Conservation (phyloP, 2,329 filamentous ascomycete species). For the Cladosporium sp. region DNA sequence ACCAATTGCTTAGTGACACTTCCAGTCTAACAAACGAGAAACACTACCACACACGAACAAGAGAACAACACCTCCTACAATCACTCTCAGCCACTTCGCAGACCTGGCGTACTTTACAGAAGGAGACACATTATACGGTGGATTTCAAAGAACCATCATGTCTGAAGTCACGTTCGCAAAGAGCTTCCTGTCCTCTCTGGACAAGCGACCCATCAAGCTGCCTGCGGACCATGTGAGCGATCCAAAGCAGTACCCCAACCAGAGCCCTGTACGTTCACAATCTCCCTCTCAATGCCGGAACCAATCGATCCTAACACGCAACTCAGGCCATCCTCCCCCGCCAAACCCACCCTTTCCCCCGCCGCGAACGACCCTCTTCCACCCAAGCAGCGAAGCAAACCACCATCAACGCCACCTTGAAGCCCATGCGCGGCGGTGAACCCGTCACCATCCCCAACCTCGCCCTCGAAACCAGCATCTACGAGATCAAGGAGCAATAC, state of each 20-base stretch:
- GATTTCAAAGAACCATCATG: conserved; percentile 59
- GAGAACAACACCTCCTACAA: background rate
- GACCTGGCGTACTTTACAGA: conserved; percentile 12
- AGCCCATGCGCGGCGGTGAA: conserved; percentile 68
- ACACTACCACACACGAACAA: background rate
- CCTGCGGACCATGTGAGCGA: conserved; percentile 89
- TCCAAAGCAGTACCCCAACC: conserved; percentile 68
- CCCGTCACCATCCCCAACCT: conserved; percentile 61
- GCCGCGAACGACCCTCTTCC: conserved; percentile 36
- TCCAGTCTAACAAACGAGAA: background rate
- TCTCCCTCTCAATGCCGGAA: background rate
- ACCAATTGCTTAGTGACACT: background rate
- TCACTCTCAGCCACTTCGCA: background rate
- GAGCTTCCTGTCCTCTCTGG: conserved; percentile 73
- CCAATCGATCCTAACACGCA: background rate
- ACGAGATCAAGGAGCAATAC: conserved; percentile 71
- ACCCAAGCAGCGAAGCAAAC: conserved; percentile 42
- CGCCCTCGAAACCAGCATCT: conserved; percentile 65
- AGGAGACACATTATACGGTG: conserved; percentile 22
- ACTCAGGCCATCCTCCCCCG: conserved; percentile 66
- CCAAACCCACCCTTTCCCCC: conserved; percentile 49
- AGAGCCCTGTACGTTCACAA: conserved; percentile 62
- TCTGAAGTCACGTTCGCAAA: conserved; percentile 75
- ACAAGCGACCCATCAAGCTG: conserved; percentile 73
- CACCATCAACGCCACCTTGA: conserved; percentile 55